Evolutionary conservation across 2,329 filamentous ascomycete genomes (phyloP), one percentile per base, ranked within the genome.

Genomic region (Pseudopithomyces maydicus): DNA sequence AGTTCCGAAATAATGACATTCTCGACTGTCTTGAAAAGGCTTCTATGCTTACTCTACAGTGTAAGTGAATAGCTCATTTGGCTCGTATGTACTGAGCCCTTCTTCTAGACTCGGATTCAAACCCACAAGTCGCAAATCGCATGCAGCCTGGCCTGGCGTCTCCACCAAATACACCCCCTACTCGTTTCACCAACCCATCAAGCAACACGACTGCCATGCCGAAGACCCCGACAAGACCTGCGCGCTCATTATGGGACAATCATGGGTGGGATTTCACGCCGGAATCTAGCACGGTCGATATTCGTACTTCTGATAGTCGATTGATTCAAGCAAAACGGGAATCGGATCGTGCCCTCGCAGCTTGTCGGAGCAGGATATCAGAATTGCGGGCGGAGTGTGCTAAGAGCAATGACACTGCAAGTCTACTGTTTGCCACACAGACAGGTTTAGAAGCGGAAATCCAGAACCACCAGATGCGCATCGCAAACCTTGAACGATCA

Each of bases 1-100:
- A 76, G 56, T 65, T 61, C n/a, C 65, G 71, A 55, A 77, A 75
- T 56, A 67, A 64, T 54, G 72, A 77, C 46, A 74, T 76, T 32
- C 62, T 76, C 19, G 68, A 74, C 52, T 72, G 68, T 17, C 29
- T 77, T 48, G 74, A 77, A 56, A 69, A 66, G 55, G 70, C 70
- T 54, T 71, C 72, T 1, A 71, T 69, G 69, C 56, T 76, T 58
- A 75, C 74, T n/a, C 56, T 75, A 22, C 71, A 76, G 59, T 75
- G 73, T 72, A 59, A 61, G 70, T 66, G 14, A 20, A 35, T 33
- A 29, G 2, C 19, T 10, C 0, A 11, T 14, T 35, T 10, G 2
- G 11, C 7, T 4, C 14, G 11, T 29, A 20, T 20, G 41, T 29
- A 17, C 58, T 66, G 55, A 68, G 47, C 14, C 3, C 14, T 23